phyloP scores from a whole-genome alignment of 169 alveolate genomes.

The Eimeria maxima region DNA sequence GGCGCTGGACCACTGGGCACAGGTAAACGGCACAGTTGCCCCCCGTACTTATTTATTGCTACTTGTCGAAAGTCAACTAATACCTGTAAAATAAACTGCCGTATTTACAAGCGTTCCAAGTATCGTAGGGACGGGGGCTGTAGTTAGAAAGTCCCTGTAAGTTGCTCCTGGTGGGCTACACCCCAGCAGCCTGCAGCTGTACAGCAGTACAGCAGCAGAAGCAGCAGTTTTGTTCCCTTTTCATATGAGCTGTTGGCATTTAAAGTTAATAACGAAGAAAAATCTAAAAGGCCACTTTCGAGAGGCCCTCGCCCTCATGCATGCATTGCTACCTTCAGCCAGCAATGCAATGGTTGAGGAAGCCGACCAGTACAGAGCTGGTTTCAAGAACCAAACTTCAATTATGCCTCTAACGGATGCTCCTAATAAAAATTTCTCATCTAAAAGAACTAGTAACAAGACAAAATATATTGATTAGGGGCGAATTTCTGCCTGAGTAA shows the following conservation, averaged over 20 bases:
- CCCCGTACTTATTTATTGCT: background rate
- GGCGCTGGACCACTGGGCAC: background rate
- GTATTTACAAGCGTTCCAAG: background rate
- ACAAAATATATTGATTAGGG: no score
- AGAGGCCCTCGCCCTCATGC: background rate
- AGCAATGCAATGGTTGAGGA: background rate
- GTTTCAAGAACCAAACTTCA: background rate
- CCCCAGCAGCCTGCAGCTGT: background rate
- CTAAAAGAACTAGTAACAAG: background rate
- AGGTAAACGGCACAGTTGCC: background rate
- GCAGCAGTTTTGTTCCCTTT: background rate
- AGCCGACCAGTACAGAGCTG: background rate
- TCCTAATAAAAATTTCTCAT: background rate
- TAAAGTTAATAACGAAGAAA: background rate
- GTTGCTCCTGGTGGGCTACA: background rate
- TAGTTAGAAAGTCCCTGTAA: background rate
- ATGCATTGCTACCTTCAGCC: background rate
- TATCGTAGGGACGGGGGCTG: background rate
- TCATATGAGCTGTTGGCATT: background rate
- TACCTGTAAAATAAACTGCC: background rate
- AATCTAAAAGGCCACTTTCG: background rate
- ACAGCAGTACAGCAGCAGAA: background rate
- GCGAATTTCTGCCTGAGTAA: no score
- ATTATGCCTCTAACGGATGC: background rate
- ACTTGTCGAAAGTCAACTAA: background rate